Evolutionary conservation across 2,329 filamentous ascomycete genomes (phyloP).

Genomic region (Sporothrix schenckii): DNA sequence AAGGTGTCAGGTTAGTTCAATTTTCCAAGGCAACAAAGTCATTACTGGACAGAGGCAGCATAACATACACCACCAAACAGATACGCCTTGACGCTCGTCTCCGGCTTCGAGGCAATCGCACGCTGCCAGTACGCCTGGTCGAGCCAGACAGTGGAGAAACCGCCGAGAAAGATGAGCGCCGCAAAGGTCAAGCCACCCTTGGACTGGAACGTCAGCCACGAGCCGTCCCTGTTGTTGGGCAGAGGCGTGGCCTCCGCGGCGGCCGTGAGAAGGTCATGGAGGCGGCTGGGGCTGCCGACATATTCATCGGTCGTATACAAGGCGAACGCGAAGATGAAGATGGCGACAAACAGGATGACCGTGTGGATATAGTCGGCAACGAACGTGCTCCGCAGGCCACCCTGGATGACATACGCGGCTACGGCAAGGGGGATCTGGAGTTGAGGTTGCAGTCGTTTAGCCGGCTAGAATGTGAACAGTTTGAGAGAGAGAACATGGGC

Average conservation of each 20-base stretch:
- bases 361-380: slow-evolving; percentile 50
- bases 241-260: slow-evolving; percentile 44
- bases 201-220: slow-evolving; percentile 46
- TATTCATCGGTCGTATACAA: slow-evolving; percentile 39
- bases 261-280: slow-evolving; percentile 46
- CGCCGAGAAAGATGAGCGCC: slow-evolving; percentile 44
- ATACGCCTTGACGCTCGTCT: slow-evolving; percentile 48
- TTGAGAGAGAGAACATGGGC: neutral
- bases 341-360: slow-evolving; percentile 46
- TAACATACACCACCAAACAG: slow-evolving; percentile 44
- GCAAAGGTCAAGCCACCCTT: slow-evolving; percentile 46
- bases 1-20: neutral
- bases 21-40: neutral
- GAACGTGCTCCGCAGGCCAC: slow-evolving; percentile 47
- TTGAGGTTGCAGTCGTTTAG: slow-evolving; percentile 4
- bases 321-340: slow-evolving; percentile 47
- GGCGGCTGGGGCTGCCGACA: slow-evolving; percentile 42
- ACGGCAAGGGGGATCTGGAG: slow-evolving; percentile 45
- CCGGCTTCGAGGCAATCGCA: slow-evolving; percentile 48
- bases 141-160: slow-evolving; percentile 46
- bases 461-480: slow-evolving; percentile 12
- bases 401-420: slow-evolving; percentile 46
- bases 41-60: neutral
- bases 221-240: slow-evolving; percentile 42
- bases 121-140: slow-evolving; percentile 52